Evolutionary conservation across 306 rosid genomes (phyloP).

Genomic region (Dalbergia oliveri): DNA sequence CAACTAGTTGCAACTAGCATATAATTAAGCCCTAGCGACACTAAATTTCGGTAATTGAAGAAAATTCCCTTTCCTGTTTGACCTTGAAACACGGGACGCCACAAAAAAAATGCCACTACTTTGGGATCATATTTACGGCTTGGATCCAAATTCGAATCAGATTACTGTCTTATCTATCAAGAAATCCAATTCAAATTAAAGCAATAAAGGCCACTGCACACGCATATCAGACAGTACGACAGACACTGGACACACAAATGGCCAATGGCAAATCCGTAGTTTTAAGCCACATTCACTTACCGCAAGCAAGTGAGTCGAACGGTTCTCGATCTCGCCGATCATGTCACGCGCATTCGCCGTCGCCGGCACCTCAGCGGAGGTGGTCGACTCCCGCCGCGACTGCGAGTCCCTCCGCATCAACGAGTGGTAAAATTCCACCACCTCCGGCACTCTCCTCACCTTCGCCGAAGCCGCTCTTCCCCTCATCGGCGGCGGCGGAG

Average conservation of each 20-base stretch:
- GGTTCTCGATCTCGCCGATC: constrained; percentile 99
- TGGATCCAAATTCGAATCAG: constrained; percentile 52
- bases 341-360: constrained; percentile 89
- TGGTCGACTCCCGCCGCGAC: constrained; percentile 62
- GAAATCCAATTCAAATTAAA: constrained; percentile 53
- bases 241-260: constrained; percentile 55
- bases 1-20: neutral
- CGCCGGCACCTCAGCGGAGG: constrained; percentile 63
- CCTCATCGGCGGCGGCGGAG: constrained; percentile 71
- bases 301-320: constrained; percentile 86
- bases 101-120: constrained; percentile 37
- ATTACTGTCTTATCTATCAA: constrained; percentile 60
- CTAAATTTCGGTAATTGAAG: constrained; percentile 27
- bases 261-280: constrained; percentile 62
- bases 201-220: constrained; percentile 52
- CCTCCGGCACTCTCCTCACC: constrained; percentile 91
- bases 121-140: constrained; percentile 48
- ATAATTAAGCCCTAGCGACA: neutral
- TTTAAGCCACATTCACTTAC: constrained; percentile 63
- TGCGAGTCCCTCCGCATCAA: constrained; percentile 90
- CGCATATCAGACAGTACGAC: constrained; percentile 43
- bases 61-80: constrained; percentile 31
- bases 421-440: constrained; percentile 96
- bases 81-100: neutral
- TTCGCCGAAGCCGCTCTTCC: constrained; percentile 60